phyloP scores from a whole-genome alignment of 352 stramenopile genomes.

The Pythium chondricola region DNA sequence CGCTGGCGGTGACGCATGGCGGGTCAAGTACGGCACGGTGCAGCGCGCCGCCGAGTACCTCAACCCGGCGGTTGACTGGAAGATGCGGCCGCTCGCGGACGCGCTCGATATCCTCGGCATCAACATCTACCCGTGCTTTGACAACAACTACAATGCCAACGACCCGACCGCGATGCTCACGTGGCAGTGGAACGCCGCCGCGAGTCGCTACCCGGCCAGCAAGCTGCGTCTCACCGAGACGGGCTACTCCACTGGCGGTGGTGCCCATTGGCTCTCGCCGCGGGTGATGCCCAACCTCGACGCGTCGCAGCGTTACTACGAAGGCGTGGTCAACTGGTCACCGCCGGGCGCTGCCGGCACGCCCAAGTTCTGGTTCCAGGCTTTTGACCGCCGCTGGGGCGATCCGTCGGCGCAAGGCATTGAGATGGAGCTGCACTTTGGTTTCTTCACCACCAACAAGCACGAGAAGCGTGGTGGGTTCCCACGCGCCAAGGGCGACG shows the following conservation, averaged over 20 bases:
- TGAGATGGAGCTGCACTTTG: constrained; percentile 26
- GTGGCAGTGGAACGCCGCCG: constrained; percentile 18
- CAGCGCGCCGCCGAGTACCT: constrained; percentile 30
- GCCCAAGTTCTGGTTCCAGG: constrained; percentile 34
- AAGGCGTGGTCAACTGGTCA: constrained; percentile 22
- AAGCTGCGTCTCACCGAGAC: constrained; percentile 33
- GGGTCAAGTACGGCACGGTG: constrained; percentile 45
- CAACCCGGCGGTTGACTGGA: constrained; percentile 13
- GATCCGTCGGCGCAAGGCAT: constrained; percentile 8
- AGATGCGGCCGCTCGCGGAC: constrained; percentile 8
- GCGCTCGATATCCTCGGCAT: constrained; percentile 20
- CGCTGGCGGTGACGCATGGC: constrained; percentile 16
- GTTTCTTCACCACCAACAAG: constrained; percentile 21
- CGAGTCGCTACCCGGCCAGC: constrained; percentile 14
- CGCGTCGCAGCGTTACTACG: constrained; percentile 22
- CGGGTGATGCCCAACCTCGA: constrained; percentile 16
- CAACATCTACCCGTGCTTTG: constrained; percentile 44
- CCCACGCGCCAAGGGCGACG: constrained; percentile 1
- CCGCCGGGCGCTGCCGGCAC: constrained; percentile 3
- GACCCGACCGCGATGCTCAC: constrained; percentile 20
- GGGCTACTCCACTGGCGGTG: constrained; percentile 23
- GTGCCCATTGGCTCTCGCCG: constrained; percentile 12
- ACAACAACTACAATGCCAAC: constrained; percentile 20
- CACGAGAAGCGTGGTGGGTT: constrained; percentile 17
- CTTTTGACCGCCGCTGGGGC: constrained; percentile 25